Conservation (phyloP, 345 rosid species). For the Toxicodendron radicans region DNA sequence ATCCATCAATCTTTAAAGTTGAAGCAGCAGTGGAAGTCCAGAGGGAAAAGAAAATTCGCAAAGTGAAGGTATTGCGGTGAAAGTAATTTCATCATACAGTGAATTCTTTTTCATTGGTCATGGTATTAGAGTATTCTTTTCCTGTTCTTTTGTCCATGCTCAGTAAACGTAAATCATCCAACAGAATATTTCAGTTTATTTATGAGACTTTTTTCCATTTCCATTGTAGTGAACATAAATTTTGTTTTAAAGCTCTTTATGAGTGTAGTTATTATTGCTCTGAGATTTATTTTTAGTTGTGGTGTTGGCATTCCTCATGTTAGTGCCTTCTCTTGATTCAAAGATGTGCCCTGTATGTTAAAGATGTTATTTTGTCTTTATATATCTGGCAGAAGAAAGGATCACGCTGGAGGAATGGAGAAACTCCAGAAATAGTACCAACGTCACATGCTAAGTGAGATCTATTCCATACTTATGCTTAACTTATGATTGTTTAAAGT, state of each 20-base stretch:
- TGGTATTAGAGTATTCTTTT: neutral
- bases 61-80: constrained; percentile 58
- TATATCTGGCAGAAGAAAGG: constrained; percentile 71
- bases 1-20: constrained; percentile 83
- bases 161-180: neutral
- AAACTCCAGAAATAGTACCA: constrained; percentile 59
- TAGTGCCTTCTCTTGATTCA: neutral
- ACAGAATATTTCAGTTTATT: neutral
- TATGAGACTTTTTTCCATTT: neutral
- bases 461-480: constrained; percentile 23
- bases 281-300: neutral
- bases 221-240: neutral
- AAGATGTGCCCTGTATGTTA: constrained; percentile 3
- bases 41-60: constrained; percentile 82
- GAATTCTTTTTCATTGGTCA: neutral
- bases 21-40: constrained; percentile 50
- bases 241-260: neutral
- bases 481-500: constrained; percentile 17
- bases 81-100: neutral
- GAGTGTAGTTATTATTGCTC: neutral
- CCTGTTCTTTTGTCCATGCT: neutral
- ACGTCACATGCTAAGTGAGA: constrained; percentile 90
- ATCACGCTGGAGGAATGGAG: constrained; percentile 78
- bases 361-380: constrained; percentile 13
- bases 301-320: neutral